Percentiles rank a stretch among this genome's conserved stretches.
Conservation (phyloP, 768 basidiomycete genomes). For the Arthromyces matolae region DNA sequence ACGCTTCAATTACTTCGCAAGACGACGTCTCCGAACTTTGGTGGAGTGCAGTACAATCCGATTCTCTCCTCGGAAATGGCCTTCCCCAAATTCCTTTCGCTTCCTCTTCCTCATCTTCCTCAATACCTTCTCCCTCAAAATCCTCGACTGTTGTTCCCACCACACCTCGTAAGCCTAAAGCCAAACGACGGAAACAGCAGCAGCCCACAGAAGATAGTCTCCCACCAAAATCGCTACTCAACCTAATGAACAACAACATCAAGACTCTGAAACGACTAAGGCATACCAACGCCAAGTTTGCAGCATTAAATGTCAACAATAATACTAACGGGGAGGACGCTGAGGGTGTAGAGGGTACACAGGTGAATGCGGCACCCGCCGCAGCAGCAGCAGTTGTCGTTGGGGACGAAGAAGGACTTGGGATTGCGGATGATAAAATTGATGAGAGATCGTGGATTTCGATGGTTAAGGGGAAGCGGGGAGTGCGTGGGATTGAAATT, state of each 20-base stretch:
- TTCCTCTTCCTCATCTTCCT: conserved; percentile 24
- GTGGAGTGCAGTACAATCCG: conserved; percentile 72
- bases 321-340: conserved; percentile 26
- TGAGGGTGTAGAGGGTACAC: conserved; percentile 35
- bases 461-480: conserved; percentile 25
- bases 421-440: conserved; percentile 39
- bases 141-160: conserved; percentile 13
- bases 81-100: conserved; percentile 51
- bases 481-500: conserved; percentile 44
- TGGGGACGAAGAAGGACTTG: conserved; percentile 22
- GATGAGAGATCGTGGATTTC: conserved; percentile 62
- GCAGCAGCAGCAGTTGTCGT: conserved; percentile 7
- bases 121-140: conserved; percentile 3
- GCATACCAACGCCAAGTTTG: conserved; percentile 69
- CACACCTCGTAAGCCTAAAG: conserved; percentile 21
- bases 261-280: conserved; percentile 70
- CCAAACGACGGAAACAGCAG: conserved; percentile 33
- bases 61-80: conserved; percentile 59
- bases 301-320: conserved; percentile 43
- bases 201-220: conserved; percentile 3
- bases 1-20: too few relatives aligned
- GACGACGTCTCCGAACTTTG: conserved; percentile 55
- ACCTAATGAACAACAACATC: conserved; percentile 73
- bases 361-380: conserved; percentile 23
- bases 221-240: conserved; percentile 48